Conservation (phyloP, 148 eudicot species). For the Agrostemma githago region DNA sequence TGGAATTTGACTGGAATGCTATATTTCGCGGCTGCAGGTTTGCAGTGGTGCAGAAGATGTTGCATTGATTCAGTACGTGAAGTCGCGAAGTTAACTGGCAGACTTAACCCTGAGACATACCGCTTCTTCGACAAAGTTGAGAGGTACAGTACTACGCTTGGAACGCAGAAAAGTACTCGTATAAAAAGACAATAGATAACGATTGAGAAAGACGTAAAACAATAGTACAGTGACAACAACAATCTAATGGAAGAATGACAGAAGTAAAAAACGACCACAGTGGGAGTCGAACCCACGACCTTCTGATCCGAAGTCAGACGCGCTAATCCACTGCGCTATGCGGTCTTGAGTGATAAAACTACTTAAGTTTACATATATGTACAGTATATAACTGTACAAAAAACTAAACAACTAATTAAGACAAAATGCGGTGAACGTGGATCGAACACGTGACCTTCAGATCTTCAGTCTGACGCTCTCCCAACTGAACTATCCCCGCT, state of each 20-base stretch:
- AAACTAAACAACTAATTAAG: not conserved
- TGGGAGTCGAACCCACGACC: conserved; percentile 19
- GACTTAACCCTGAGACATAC: conserved; percentile 89
- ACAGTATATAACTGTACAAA: not conserved
- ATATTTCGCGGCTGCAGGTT: not conserved
- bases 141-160: conserved; percentile 71
- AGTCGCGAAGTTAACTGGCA: conserved; percentile 70
- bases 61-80: conserved; percentile 90
- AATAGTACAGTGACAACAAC: conserved; percentile 26
- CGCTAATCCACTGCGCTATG: conserved; percentile 18
- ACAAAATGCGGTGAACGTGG: conserved; percentile 89
- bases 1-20: too few relatives aligned
- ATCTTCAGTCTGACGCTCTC: conserved; percentile 60
- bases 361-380: too few relatives aligned
- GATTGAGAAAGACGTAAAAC: conserved; percentile 10
- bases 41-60: conserved; percentile 98
- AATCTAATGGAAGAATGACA: not conserved
- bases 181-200: too few relatives aligned
- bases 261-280: conserved; percentile 7
- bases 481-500: conserved; percentile 49
- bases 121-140: conserved; percentile 69
- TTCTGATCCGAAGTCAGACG: conserved; percentile 18
- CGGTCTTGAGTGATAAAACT: not conserved
- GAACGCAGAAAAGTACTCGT: conserved; percentile 25
- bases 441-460: conserved; percentile 96